Percentiles rank a stretch among this genome's conserved stretches.
Conservation (phyloP, 2,329 filamentous ascomycete species). For the Fusarium falciforme region DNA sequence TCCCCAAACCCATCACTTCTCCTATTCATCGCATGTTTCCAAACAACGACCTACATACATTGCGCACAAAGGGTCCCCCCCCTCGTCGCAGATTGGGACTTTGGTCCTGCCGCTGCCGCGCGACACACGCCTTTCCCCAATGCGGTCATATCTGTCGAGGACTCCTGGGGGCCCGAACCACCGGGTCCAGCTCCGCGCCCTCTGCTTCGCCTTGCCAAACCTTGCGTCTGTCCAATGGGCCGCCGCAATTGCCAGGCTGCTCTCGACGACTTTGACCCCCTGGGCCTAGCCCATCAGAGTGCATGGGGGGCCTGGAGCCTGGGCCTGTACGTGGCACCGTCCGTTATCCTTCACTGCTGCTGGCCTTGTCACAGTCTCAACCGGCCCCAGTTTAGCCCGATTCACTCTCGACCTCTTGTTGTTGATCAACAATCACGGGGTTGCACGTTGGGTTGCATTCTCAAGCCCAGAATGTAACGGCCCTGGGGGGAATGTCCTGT, state of each 20-base stretch:
- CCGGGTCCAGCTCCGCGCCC: slow-evolving; percentile 21
- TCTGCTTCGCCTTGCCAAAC: slow-evolving; percentile 27
- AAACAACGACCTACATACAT: slow-evolving; percentile 1
- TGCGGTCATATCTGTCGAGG: slow-evolving; percentile 38
- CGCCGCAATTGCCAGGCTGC: slow-evolving; percentile 32
- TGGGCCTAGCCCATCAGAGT: neutral
- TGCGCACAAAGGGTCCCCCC: slow-evolving; percentile 27
- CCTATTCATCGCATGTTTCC: neutral
- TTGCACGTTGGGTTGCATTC: slow-evolving; percentile 22
- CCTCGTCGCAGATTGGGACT: slow-evolving; percentile 14
- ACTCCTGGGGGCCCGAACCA: slow-evolving; percentile 17
- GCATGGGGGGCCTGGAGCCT: neutral
- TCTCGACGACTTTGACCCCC: slow-evolving; percentile 22
- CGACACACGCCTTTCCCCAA: slow-evolving; percentile 20
- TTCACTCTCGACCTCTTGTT: neutral
- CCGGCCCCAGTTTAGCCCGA: neutral
- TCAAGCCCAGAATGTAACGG: slow-evolving; percentile 5
- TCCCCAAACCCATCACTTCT: neutral
- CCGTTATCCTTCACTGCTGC: slow-evolving; percentile 32
- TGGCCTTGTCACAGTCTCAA: slow-evolving; percentile 1
- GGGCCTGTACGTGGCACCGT: slow-evolving; percentile 32
- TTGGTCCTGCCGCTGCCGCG: slow-evolving; percentile 17
- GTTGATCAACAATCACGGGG: slow-evolving; percentile 32
- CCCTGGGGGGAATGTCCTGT: neutral
- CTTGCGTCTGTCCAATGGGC: slow-evolving; percentile 20